These are phyloP conservation scores for Suillus hirtellus DNA, from an alignment of 768 basidiomycete species.

Conservation along the genomic window DNA sequence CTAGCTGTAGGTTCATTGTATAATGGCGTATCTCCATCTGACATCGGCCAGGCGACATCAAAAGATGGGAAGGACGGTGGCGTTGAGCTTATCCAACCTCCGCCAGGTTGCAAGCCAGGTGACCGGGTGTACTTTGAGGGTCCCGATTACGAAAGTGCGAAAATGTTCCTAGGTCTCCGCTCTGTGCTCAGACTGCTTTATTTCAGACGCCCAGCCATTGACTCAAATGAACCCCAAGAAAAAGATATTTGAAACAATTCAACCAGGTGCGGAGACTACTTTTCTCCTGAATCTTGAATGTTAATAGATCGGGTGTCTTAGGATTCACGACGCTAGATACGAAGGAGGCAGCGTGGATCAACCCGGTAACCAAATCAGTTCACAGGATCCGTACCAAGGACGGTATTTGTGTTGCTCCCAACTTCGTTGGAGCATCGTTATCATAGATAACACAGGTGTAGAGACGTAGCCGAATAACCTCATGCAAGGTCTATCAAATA, in stretches of 20 bases:
- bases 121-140: slow-evolving; percentile 97
- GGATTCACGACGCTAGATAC: slow-evolving; percentile 89
- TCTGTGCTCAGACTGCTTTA: slow-evolving; percentile 7
- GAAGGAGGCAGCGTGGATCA: slow-evolving; percentile 90
- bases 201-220: slow-evolving; percentile 61
- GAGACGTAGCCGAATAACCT: not conserved
- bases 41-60: slow-evolving; percentile 67
- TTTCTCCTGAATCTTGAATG: slow-evolving; percentile 9
- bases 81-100: slow-evolving; percentile 90
- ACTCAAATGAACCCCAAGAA: slow-evolving; percentile 96
- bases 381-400: slow-evolving; percentile 86
- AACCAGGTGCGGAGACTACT: slow-evolving; percentile 59
- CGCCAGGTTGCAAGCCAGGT: slow-evolving; percentile 81
- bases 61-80: slow-evolving; percentile 90
- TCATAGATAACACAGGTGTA: slow-evolving; percentile 52
- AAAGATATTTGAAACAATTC: slow-evolving; percentile 97
- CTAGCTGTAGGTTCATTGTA: slow-evolving; percentile 58
- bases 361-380: slow-evolving; percentile 72
- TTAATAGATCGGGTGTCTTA: slow-evolving; percentile 24
- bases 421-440: slow-evolving; percentile 86
- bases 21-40: not conserved
- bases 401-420: slow-evolving; percentile 80
- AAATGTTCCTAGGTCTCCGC: not conserved
- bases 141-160: slow-evolving; percentile 75
- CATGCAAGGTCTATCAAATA: not conserved